phyloP scores from a whole-genome alignment of 169 alveolate genomes.

The Plasmodium berghei region DNA sequence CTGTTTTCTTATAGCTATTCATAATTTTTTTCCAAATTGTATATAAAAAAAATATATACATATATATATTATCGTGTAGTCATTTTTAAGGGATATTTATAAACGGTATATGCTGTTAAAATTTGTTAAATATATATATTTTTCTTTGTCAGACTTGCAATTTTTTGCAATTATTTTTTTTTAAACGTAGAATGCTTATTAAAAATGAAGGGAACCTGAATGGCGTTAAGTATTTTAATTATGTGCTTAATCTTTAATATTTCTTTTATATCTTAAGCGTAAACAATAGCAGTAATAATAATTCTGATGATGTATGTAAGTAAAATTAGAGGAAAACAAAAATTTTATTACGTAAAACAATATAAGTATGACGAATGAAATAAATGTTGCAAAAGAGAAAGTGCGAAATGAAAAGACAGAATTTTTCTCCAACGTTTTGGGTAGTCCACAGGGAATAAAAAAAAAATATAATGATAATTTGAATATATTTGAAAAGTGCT shows the following conservation, averaged over 20 bases:
- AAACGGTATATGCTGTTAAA: too few relatives aligned
- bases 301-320: neutral
- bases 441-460: neutral
- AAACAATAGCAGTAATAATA: neutral
- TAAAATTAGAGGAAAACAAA: neutral
- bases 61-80: too few relatives aligned
- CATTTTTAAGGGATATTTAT: too few relatives aligned
- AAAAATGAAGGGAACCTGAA: slow-evolving; percentile 59
- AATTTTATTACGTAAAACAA: neutral
- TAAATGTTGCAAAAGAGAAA: neutral
- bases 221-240: slow-evolving; percentile 36
- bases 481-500: neutral
- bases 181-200: slow-evolving; percentile 64
- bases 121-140: too few relatives aligned
- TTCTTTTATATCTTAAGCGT: slow-evolving; percentile 35
- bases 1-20: too few relatives aligned
- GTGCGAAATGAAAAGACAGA: neutral
- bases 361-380: slow-evolving; percentile 7
- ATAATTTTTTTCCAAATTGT: too few relatives aligned
- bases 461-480: neutral
- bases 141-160: too few relatives aligned
- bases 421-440: neutral
- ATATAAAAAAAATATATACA: too few relatives aligned
- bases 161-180: slow-evolving; percentile 6
- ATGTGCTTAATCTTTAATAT: slow-evolving; percentile 16